Percentiles rank a stretch among this genome's conserved stretches.
phyloP scores from a whole-genome alignment of 371 early-diverging fungal genomes.

The Apophysomyces variabilis region DNA sequence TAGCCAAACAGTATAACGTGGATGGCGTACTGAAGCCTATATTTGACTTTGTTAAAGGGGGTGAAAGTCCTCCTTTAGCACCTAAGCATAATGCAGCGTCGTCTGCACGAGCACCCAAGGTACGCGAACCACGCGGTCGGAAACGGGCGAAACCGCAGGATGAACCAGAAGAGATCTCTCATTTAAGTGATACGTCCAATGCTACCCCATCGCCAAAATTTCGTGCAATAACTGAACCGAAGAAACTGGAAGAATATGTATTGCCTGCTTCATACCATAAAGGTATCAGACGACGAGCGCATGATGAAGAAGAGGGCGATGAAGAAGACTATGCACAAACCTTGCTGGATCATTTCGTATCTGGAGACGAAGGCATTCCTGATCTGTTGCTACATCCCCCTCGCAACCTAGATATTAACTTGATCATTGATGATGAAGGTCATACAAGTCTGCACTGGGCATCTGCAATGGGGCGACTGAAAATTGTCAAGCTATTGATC shows the following conservation, averaged over 20 bases:
- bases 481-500: conserved; percentile 71
- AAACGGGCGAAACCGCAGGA: conserved; percentile 5
- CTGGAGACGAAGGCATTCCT: conserved; percentile 51
- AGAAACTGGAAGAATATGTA: neutral
- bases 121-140: conserved; percentile 6
- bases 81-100: conserved; percentile 44
- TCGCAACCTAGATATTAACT: conserved; percentile 65
- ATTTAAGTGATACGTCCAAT: neutral
- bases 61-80: conserved; percentile 47
- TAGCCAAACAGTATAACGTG: conserved; percentile 59
- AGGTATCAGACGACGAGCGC: conserved; percentile 6
- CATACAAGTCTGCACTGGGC: conserved; percentile 96
- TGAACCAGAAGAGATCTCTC: conserved; percentile 8
- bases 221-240: neutral
- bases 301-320: conserved; percentile 19
- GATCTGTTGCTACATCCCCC: conserved; percentile 51
- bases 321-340: conserved; percentile 42
- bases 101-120: conserved; percentile 18
- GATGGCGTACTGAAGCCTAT: conserved; percentile 38
- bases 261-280: neutral
- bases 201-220: neutral
- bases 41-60: conserved; percentile 41
- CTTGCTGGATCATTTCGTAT: conserved; percentile 55
- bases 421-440: conserved; percentile 90
- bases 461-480: conserved; percentile 81